Percentiles rank a stretch among this genome's conserved stretches.
phyloP scores from a whole-genome alignment of 345 rosid species.

The Ailanthus altissimus region DNA sequence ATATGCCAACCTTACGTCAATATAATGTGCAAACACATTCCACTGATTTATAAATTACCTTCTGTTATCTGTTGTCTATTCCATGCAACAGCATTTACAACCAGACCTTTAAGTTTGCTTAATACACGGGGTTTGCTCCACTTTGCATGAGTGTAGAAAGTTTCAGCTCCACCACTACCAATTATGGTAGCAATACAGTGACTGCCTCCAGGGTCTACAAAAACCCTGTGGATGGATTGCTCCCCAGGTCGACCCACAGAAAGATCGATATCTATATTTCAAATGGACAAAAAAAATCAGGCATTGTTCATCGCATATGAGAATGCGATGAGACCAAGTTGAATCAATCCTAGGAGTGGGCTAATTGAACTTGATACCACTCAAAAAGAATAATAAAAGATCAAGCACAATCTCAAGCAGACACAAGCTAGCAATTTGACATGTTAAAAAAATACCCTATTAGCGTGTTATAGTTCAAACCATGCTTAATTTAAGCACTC shows the following conservation, averaged over 20 bases:
- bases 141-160: conserved; percentile 87
- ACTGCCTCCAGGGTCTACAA: conserved; percentile 97
- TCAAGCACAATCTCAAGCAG: neutral
- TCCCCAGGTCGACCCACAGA: conserved; percentile 86
- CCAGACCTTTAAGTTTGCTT: conserved; percentile 74
- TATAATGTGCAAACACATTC: neutral
- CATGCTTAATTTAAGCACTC: conserved; percentile 11
- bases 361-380: neutral
- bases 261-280: conserved; percentile 72
- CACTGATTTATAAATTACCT: conserved; percentile 46
- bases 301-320: neutral
- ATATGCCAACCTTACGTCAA: neutral
- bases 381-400: neutral
- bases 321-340: conserved; percentile 4
- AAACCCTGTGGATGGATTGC: conserved; percentile 85
- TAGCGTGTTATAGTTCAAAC: neutral
- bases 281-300: conserved; percentile 7
- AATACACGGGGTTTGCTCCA: conserved; percentile 91
- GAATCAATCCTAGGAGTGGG: neutral
- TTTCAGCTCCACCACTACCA: conserved; percentile 87
- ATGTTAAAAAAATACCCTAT: neutral
- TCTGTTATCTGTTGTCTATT: conserved; percentile 90
- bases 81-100: conserved; percentile 94
- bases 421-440: neutral
- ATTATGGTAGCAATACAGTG: conserved; percentile 84